Percentiles rank a stretch among this genome's conserved stretches.
These are phyloP conservation scores for Paragyromitra xinjiangensis DNA, from an alignment of 495 filamentous ascomycete species.

Conservation along the genomic window DNA sequence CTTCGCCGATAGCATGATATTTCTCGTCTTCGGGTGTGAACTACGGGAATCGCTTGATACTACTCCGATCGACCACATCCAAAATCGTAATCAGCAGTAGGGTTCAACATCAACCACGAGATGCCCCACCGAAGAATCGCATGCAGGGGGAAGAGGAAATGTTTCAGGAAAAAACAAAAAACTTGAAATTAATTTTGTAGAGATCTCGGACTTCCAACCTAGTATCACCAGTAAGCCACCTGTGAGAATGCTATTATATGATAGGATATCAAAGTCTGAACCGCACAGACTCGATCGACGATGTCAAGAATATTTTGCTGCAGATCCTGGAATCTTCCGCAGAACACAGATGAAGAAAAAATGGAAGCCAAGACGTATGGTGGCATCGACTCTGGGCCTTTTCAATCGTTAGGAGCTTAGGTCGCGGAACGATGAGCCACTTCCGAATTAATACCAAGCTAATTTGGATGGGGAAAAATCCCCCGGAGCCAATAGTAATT, in stretches of 20 bases:
- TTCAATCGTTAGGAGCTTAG: slow-evolving; percentile 10
- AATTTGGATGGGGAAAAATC: slow-evolving; percentile 24
- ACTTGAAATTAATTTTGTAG: slow-evolving; percentile 5
- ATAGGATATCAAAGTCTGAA: not conserved
- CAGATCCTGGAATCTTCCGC: slow-evolving; percentile 17
- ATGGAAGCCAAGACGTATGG: slow-evolving; percentile 21
- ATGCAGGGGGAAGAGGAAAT: slow-evolving; percentile 35
- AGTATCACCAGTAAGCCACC: slow-evolving; percentile 23
- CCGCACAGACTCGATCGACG: slow-evolving; percentile 26
- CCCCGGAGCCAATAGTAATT: not conserved
- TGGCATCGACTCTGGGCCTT: slow-evolving; percentile 9
- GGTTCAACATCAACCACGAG: slow-evolving; percentile 40
- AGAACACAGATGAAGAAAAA: slow-evolving; percentile 1
- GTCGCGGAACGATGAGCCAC: slow-evolving; percentile 23
- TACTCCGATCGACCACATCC: slow-evolving; percentile 44
- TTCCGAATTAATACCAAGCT: slow-evolving; percentile 34
- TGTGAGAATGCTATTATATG: slow-evolving; percentile 12
- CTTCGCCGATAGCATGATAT: slow-evolving; percentile 25
- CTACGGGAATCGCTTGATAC: slow-evolving; percentile 15
- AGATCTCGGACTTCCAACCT: slow-evolving; percentile 13
- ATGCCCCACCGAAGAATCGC: slow-evolving; percentile 31
- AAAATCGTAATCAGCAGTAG: slow-evolving; percentile 32
- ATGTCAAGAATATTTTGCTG: not conserved
- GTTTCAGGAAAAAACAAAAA: slow-evolving; percentile 29
- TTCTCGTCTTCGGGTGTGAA: slow-evolving; percentile 16